A percentile compares a stretch with the other conserved stretches of the same genome.
phyloP scores from a whole-genome alignment of 768 basidiomycete genomes.

The Neoboletus brunneissimus region DNA sequence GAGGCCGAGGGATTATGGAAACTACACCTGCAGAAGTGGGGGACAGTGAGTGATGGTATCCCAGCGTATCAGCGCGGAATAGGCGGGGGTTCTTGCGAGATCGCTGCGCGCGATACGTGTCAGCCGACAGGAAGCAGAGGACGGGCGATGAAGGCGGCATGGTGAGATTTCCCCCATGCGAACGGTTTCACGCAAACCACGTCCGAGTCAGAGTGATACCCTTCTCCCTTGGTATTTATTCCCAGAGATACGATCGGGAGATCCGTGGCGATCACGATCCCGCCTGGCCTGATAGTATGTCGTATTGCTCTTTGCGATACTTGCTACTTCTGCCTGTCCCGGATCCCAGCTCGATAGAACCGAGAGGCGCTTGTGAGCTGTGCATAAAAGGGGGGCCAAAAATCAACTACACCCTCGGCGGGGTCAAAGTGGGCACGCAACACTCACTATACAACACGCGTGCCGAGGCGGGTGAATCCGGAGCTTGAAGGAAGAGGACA shows the following conservation, averaged over 20 bases:
- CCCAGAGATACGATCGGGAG: slow-evolving; percentile 55
- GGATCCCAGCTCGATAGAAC: slow-evolving; percentile 69
- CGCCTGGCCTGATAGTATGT: background rate
- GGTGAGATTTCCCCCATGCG: slow-evolving; percentile 63
- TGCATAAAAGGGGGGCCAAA: slow-evolving; percentile 42
- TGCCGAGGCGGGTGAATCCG: background rate
- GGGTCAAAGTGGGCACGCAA: slow-evolving; percentile 52
- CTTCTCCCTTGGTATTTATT: background rate
- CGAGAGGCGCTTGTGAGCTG: slow-evolving; percentile 16
- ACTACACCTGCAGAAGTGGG: slow-evolving; percentile 61
- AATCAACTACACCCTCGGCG: slow-evolving; percentile 3
- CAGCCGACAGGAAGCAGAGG: slow-evolving; percentile 22
- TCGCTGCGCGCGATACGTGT: slow-evolving; percentile 84
- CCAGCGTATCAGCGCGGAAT: background rate
- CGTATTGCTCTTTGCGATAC: slow-evolving; percentile 24
- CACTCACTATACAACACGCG: slow-evolving; percentile 50
- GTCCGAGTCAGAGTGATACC: slow-evolving; percentile 19
- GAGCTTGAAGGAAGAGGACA: slow-evolving; percentile 9
- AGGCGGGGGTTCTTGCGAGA: slow-evolving; percentile 45
- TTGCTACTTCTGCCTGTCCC: background rate
- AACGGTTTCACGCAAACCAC: slow-evolving; percentile 49
- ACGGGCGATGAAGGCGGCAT: slow-evolving; percentile 40
- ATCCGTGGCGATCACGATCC: slow-evolving; percentile 39
- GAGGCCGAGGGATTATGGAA: slow-evolving; percentile 75
- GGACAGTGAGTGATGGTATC: background rate